A percentile compares a stretch with the other conserved stretches of the same genome.
These are phyloP conservation scores for Colletotrichum musae DNA, from an alignment of 2,329 filamentous ascomycete genomes.

Conservation along the genomic window DNA sequence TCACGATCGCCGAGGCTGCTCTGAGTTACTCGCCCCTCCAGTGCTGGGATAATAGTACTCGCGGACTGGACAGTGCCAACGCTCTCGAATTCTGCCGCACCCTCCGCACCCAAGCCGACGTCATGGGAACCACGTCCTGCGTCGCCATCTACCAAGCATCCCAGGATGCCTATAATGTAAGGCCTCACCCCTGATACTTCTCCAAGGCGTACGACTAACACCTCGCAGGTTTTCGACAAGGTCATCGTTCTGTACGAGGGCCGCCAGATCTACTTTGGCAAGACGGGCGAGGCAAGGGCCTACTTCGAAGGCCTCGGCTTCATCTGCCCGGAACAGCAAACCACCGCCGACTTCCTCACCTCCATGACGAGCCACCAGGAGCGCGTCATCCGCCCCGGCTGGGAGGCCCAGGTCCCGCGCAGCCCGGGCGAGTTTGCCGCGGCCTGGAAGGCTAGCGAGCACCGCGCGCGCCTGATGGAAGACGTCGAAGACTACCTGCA, in stretches of 20 bases:
- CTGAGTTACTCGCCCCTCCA: constrained; percentile 48
- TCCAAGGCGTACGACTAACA: background rate
- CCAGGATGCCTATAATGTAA: constrained; percentile 68
- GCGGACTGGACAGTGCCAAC: constrained; percentile 55
- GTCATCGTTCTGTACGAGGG: constrained; percentile 77
- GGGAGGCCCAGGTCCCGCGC: constrained; percentile 47
- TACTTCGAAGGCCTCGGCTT: constrained; percentile 79
- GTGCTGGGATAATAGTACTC: constrained; percentile 63
- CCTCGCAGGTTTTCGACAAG: constrained; percentile 71
- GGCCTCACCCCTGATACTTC: background rate
- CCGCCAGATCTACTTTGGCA: constrained; percentile 77
- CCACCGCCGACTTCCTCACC: constrained; percentile 82
- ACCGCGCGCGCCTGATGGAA: constrained; percentile 47
- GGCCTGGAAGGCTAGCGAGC: constrained; percentile 46
- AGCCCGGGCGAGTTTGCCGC: constrained; percentile 50
- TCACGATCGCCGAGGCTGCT: constrained; percentile 53
- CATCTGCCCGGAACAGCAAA: constrained; percentile 67
- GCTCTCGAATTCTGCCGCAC: constrained; percentile 45
- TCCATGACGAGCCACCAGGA: constrained; percentile 59
- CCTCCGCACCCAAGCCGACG: constrained; percentile 46
- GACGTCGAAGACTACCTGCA: constrained; percentile 48
- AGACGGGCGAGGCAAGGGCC: constrained; percentile 69
- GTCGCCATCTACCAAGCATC: constrained; percentile 72
- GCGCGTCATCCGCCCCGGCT: constrained; percentile 46
- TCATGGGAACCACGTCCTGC: constrained; percentile 45